These are phyloP conservation scores for Gonapodya sp. DNA, from an alignment of 192 early-diverging fungal species.

Conservation along the genomic window DNA sequence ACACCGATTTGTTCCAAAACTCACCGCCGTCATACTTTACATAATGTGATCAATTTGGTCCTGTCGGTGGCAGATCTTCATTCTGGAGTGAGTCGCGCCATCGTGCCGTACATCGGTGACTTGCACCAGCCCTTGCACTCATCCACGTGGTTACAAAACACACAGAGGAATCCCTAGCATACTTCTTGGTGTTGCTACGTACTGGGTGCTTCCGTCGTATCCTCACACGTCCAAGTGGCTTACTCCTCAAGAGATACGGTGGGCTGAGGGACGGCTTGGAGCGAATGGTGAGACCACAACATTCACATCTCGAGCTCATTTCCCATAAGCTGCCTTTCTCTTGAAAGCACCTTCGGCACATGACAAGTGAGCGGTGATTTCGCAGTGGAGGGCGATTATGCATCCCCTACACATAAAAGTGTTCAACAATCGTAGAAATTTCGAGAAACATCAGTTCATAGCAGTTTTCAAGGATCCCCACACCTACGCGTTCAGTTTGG, in stretches of 20 bases:
- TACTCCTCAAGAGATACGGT: neutral
- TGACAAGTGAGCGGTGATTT: neutral
- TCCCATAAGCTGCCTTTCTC: no score
- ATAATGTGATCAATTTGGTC: no score
- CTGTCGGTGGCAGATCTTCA: no score
- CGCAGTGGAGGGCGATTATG: neutral
- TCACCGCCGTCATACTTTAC: no score
- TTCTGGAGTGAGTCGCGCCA: neutral
- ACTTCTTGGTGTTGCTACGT: neutral
- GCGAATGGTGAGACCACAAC: neutral
- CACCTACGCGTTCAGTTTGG: neutral
- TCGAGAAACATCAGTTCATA: neutral
- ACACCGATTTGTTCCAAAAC: no score
- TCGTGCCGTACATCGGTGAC: neutral
- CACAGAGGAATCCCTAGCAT: neutral
- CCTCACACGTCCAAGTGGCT: neutral
- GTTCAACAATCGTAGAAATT: no score
- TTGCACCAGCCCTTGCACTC: neutral
- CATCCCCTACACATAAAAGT: neutral
- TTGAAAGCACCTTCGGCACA: neutral
- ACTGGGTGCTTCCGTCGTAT: neutral
- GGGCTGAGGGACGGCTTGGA: neutral
- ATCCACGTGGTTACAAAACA: neutral
- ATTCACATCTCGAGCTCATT: no score
- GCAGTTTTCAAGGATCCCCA: neutral